A percentile compares a stretch with the other conserved stretches of the same genome.
phyloP scores from a whole-genome alignment of 768 basidiomycete genomes.

The Dendrothele bispora region DNA sequence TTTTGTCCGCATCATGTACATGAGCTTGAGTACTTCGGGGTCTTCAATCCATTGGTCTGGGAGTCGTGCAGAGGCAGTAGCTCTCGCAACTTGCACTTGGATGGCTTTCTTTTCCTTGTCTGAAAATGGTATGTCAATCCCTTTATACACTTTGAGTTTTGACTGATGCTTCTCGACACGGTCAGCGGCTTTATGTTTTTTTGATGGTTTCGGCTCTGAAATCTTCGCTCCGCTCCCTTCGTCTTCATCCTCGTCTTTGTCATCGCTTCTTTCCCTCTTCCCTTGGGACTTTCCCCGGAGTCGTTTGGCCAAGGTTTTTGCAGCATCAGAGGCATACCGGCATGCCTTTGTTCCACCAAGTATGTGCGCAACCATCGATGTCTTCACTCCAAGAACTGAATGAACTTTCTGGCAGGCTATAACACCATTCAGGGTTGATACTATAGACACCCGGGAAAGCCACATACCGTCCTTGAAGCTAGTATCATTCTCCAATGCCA shows the following conservation, averaged over 20 bases:
- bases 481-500: too few relatives aligned
- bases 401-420: too few relatives aligned
- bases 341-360: background rate
- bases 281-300: background rate
- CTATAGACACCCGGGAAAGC: too few relatives aligned
- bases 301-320: background rate
- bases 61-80: background rate
- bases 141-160: background rate
- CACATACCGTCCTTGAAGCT: too few relatives aligned
- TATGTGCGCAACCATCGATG: too few relatives aligned
- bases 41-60: slow-evolving; percentile 1
- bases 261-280: background rate
- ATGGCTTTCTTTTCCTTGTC: background rate
- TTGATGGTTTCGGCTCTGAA: too few relatives aligned
- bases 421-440: too few relatives aligned
- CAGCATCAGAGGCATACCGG: background rate
- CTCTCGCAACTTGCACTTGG: slow-evolving; percentile 4
- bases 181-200: too few relatives aligned
- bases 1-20: background rate
- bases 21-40: slow-evolving; percentile 3
- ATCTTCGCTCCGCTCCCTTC: background rate
- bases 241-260: background rate
- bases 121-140: slow-evolving; percentile 5
- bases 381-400: too few relatives aligned
- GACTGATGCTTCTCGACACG: background rate